These are phyloP conservation scores for Crithidia fasciculata DNA, from an alignment of 208 protist genomes.

Conservation along the genomic window DNA sequence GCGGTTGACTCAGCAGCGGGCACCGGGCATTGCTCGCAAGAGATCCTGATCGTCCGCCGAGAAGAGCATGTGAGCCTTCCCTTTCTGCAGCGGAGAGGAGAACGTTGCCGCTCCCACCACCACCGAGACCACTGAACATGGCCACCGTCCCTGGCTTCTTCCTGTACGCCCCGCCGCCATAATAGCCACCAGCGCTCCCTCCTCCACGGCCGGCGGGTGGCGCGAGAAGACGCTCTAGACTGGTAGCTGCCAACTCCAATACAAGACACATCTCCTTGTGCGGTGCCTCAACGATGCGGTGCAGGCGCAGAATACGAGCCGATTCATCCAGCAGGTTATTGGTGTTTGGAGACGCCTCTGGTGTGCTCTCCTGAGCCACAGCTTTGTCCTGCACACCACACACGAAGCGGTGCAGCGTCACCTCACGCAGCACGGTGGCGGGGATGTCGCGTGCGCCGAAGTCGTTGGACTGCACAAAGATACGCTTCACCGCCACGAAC, in stretches of 20 bases:
- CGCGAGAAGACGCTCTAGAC: constrained; percentile 62
- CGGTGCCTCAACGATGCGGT: constrained; percentile 78
- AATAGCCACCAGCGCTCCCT: background rate
- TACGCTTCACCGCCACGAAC: constrained; percentile 80
- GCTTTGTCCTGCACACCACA: constrained; percentile 13
- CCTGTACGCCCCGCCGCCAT: constrained; percentile 2
- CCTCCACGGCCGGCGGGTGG: constrained; percentile 1
- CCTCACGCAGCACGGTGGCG: constrained; percentile 78
- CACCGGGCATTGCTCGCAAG: constrained; percentile 10
- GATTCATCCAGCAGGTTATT: constrained; percentile 30
- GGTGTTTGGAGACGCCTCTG: too few species aligned
- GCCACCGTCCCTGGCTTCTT: constrained; percentile 24
- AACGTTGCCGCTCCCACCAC: background rate
- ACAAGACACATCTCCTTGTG: constrained; percentile 84
- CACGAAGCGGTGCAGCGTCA: constrained; percentile 62
- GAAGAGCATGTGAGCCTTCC: too few species aligned
- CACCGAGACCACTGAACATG: constrained; percentile 7
- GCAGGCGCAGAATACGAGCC: constrained; percentile 48
- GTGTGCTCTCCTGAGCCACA: too few species aligned
- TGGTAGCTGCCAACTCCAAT: constrained; percentile 69
- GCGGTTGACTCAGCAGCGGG: constrained; percentile 37
- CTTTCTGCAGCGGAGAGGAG: too few species aligned
- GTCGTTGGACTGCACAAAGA: constrained; percentile 76
- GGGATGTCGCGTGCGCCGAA: constrained; percentile 74
- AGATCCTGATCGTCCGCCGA: background rate